Percentiles rank a stretch among this genome's conserved stretches.
phyloP scores from a whole-genome alignment of 164 flowering plant genomes.

The Chimonanthus salicifolius region DNA sequence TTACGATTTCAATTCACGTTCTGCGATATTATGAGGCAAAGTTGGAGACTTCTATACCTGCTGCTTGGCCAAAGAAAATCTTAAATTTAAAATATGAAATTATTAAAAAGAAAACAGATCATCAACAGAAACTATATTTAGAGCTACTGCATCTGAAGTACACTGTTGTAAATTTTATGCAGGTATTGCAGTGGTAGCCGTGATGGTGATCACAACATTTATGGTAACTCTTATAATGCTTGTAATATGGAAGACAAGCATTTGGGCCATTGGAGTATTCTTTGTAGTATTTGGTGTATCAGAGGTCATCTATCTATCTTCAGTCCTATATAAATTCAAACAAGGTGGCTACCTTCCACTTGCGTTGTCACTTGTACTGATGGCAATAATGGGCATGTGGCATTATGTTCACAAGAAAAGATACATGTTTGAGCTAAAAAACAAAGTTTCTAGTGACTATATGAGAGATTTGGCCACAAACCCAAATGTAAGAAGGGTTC shows the following conservation, averaged over 20 bases:
- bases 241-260: slow-evolving; percentile 55
- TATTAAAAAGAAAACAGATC: no score
- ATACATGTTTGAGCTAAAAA: slow-evolving; percentile 53
- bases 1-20: no score
- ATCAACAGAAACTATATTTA: neutral
- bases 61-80: no score
- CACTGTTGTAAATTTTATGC: slow-evolving; percentile 11
- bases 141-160: neutral
- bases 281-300: slow-evolving; percentile 25
- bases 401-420: slow-evolving; percentile 48
- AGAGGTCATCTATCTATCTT: slow-evolving; percentile 37
- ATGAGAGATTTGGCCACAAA: slow-evolving; percentile 32
- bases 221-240: slow-evolving; percentile 61
- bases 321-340: slow-evolving; percentile 49
- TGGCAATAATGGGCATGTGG: slow-evolving; percentile 59
- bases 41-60: no score
- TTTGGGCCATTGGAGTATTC: slow-evolving; percentile 38
- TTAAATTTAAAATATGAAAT: no score
- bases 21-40: no score
- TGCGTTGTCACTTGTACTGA: slow-evolving; percentile 39
- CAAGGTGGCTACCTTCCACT: slow-evolving; percentile 70
- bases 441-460: slow-evolving; percentile 50
- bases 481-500: slow-evolving; percentile 35
- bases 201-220: slow-evolving; percentile 54
- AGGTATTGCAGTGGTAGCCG: slow-evolving; percentile 78